Base-by-base conservation (phyloP, 441 rosid species). In the Pelargonium australe region DNA sequence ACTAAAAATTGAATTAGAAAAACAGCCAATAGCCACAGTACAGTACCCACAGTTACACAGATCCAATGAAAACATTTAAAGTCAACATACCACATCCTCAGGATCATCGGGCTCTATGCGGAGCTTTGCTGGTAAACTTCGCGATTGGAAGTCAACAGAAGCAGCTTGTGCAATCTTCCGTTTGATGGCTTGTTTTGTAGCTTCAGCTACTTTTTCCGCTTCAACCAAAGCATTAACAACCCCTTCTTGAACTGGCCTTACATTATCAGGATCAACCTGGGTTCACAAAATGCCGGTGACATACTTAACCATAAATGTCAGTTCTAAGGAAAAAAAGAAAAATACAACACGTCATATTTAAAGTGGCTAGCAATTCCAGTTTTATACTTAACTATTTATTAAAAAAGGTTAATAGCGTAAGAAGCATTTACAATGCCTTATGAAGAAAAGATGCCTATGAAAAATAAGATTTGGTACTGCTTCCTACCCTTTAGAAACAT, bases 81-180 rank as follows among this genome's bases (percentile, higher is more conserved):
- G n/a, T 4, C 7, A 7, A 23, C 84, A 77, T 77, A 91, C 98
- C 84, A 91, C 99, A 82, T 95, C 99, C 83, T 95, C 97, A 0
- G 99, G 90, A 78, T 95, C 99, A 60, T 88, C 92, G 64, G 91
- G 86, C 66, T 89, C 83, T 47, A 95, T 91, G 43, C 80, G 90
- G 73, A 91, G 97, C 82, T 91, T 91, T 73, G 94, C 77, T 4
- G 99, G 99, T 77, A 91, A 70, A 74, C 81, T 88, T 81, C 85
- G 85, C 43, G 97, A 82, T 64, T 94, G 92, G 75, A 80, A 87
- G 71, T 90, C 99, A 44, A 80, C 79, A 73, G 83, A 81, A 53
- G 89, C 97, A 79, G 99, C 92, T 78, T 90, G 98, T 40, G 91
- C 97, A 75, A 95, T 88, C 88, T 91, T 95, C 78, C 97, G 80